Percentiles rank a stretch among this genome's conserved stretches.
These are phyloP conservation scores for Globisporangium paroecandrum DNA, from an alignment of 352 stramenopile species.

Conservation along the genomic window DNA sequence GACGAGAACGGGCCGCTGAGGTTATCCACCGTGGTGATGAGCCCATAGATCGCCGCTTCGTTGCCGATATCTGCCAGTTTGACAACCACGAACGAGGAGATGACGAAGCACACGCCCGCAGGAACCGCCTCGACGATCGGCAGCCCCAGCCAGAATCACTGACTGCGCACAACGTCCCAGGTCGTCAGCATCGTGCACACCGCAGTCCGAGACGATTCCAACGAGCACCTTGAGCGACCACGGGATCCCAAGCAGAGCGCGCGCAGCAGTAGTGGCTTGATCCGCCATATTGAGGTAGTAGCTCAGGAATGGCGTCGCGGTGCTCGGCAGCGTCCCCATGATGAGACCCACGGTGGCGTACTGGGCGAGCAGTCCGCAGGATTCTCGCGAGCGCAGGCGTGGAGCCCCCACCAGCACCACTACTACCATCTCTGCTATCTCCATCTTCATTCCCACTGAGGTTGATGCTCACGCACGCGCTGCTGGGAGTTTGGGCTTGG, in stretches of 20 bases:
- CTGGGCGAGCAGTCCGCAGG: conserved; percentile 51
- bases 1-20: background rate
- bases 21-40: background rate
- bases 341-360: conserved; percentile 58
- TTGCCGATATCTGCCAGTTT: background rate
- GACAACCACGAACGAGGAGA: background rate
- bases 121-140: background rate
- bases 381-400: conserved; percentile 37
- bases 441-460: background rate
- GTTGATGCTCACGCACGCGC: background rate
- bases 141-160: background rate
- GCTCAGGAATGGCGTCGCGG: conserved; percentile 53
- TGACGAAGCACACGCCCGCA: background rate
- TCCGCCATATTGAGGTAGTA: conserved; percentile 58
- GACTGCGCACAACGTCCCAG: background rate
- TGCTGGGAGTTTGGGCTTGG: background rate
- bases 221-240: conserved; percentile 72
- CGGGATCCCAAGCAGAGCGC: conserved; percentile 40
- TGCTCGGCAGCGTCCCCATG: conserved; percentile 38
- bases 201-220: conserved; percentile 52
- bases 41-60: background rate
- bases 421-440: background rate
- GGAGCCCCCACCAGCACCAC: conserved; percentile 32
- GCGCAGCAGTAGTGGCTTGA: conserved; percentile 36
- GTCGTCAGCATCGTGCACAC: conserved; percentile 2